Evolutionary conservation across 1,139 yeast genomes (phyloP).

Genomic region (Saccharomyces hybrid): DNA sequence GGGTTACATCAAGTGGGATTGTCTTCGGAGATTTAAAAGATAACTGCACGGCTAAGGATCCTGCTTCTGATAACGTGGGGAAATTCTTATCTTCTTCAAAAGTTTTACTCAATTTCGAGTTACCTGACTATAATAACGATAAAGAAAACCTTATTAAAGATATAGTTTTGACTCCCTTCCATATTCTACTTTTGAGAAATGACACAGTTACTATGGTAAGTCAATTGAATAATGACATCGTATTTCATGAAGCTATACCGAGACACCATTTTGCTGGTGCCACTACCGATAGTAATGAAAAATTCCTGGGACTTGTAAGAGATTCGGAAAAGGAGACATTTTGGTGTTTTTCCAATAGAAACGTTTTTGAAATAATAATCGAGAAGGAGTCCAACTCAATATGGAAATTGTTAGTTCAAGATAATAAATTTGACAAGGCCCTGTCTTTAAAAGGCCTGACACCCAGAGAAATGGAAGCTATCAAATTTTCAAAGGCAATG

Average conservation of each 20-base stretch:
- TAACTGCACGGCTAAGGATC: constrained; percentile 3
- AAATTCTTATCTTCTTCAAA: constrained; percentile 31
- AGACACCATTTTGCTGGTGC: constrained; percentile 18
- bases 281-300: constrained; percentile 28
- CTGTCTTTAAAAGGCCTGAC: constrained; percentile 41
- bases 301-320: constrained; percentile 48
- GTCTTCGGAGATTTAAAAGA: constrained; percentile 35
- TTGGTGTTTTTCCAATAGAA: constrained; percentile 50
- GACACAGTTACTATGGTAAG: constrained; percentile 41
- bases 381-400: constrained; percentile 64
- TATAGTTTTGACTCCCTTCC: constrained; percentile 45
- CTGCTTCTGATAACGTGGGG: constrained; percentile 8
- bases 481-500: constrained; percentile 60
- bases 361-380: constrained; percentile 60
- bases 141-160: constrained; percentile 34
- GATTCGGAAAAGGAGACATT: constrained; percentile 50
- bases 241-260: constrained; percentile 37
- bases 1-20: constrained; percentile 42
- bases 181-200: constrained; percentile 42
- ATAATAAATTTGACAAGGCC: constrained; percentile 64
- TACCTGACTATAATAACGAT: constrained; percentile 24
- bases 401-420: constrained; percentile 64
- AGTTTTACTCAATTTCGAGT: constrained; percentile 36
- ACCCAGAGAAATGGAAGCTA: constrained; percentile 42
- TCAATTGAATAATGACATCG: constrained; percentile 42